Base-by-base conservation (phyloP, 2,329 filamentous ascomycete genomes). In the Rosellinia necatrix region DNA sequence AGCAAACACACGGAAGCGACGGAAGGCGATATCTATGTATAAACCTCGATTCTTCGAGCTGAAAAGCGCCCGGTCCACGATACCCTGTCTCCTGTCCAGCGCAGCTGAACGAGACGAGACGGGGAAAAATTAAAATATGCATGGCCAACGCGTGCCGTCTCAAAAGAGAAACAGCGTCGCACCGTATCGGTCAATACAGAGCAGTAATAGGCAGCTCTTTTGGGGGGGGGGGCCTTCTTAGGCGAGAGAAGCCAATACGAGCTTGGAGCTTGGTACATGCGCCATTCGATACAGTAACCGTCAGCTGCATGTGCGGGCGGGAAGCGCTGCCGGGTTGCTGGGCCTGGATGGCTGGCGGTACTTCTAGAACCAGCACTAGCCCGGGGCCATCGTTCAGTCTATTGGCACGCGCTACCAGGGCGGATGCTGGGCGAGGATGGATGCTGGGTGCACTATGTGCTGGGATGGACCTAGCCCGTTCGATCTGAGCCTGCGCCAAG, bases 51-150 rank as follows among this genome's bases (percentile, higher is more conserved):
- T 43, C n/a, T 41, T 21, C 40, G 34, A 53, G 50, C 50, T 50
- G 48, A 56, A n/a, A n/a, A n/a, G 38, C 30, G 32, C 40, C 48
- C 15, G 30, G 56, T 38, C 56, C 46, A 19, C 46, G 29, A 13
- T 51, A 38, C 15, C 42, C 19, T n/a, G 34, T 42, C 29, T 48
- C 30, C 19, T 49, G 35, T 48, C 17, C 21, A 43, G 5, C 25
- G 32, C 37, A 49, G 56, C 56, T 59, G 56, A 56, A 49, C 52
- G 19, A n/a, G n/a, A n/a, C n/a, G n/a, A n/a, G n/a, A n/a, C n/a
- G n/a, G n/a, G n/a, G n/a, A n/a, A n/a, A n/a, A n/a, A n/a, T n/a
- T n/a, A 34, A 10, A 25, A 50, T 22, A 32, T 57, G 43, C 50
- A 51, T 38, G 32, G 46, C 8, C 46, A 43, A 25, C 12, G n/a